phyloP scores from a whole-genome alignment of 306 rosid species.

The Ormosia semicastrata region DNA sequence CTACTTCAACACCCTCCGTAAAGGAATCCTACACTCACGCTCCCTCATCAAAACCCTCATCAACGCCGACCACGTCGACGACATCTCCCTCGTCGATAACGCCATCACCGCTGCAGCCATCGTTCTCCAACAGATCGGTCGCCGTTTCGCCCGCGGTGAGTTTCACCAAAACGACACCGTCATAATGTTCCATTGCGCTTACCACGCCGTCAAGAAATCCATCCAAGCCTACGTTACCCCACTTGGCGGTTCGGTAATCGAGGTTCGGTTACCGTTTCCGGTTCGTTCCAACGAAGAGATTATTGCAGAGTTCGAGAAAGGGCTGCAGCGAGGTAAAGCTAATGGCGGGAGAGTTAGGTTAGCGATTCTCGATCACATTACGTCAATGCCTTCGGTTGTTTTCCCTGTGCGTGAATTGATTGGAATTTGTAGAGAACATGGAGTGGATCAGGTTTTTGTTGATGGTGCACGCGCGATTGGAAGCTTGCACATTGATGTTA shows the following conservation, averaged over 20 bases:
- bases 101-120: conserved; percentile 69
- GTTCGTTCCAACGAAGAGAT: conserved; percentile 44
- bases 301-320: conserved; percentile 45
- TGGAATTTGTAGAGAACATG: conserved; percentile 46
- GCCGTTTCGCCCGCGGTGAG: conserved; percentile 23
- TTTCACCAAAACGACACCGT: conserved; percentile 40
- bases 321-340: conserved; percentile 41
- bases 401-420: conserved; percentile 51
- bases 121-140: conserved; percentile 53
- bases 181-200: conserved; percentile 52
- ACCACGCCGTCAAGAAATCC: conserved; percentile 60
- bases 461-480: conserved; percentile 68
- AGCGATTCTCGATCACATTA: conserved; percentile 62
- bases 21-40: conserved; percentile 41
- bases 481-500: conserved; percentile 39
- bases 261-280: conserved; percentile 60
- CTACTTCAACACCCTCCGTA: conserved; percentile 40
- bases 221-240: conserved; percentile 52
- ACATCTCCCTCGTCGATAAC: conserved; percentile 55
- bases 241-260: conserved; percentile 44
- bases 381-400: conserved; percentile 63
- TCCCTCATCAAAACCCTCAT: conserved; percentile 32
- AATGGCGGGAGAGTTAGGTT: conserved; percentile 54
- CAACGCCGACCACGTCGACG: conserved; percentile 41
- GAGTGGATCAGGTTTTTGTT: conserved; percentile 63